Evolutionary conservation across 768 basidiomycete species (phyloP).

Genomic region (Hericium rajendrae): DNA sequence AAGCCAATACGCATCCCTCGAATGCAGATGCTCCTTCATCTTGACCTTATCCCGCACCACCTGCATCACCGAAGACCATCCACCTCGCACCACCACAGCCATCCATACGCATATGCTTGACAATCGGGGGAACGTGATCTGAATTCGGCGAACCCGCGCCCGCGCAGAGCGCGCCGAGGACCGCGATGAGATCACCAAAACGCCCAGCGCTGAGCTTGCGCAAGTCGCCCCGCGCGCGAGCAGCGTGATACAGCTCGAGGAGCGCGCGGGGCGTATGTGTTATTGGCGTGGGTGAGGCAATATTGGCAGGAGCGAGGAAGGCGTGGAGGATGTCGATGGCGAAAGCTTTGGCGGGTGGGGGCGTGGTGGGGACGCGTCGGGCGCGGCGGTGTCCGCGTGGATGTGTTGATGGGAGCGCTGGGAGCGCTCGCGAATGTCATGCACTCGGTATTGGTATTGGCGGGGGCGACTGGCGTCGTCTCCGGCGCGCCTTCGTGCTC

Average conservation of each 20-base stretch:
- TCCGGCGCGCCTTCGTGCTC: too few species aligned
- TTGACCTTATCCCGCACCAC: conserved; percentile 36
- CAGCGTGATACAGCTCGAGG: conserved; percentile 5
- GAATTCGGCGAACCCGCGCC: neutral
- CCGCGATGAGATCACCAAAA: conserved; percentile 9
- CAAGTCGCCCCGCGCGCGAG: conserved; percentile 1
- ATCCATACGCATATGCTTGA: conserved; percentile 21
- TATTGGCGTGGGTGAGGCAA: conserved; percentile 1
- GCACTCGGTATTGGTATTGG: neutral
- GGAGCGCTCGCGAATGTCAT: neutral
- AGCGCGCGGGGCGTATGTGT: conserved; percentile 3
- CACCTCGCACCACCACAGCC: conserved; percentile 18
- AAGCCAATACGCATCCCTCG: conserved; percentile 54
- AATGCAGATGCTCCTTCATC: conserved; percentile 21
- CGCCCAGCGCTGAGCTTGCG: conserved; percentile 6
- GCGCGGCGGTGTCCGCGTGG: neutral
- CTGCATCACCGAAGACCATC: conserved; percentile 42
- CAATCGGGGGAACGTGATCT: conserved; percentile 11
- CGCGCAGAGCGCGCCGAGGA: conserved; percentile 12
- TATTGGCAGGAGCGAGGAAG: conserved; percentile 7
- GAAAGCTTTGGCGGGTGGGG: neutral
- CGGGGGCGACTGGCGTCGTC: too few species aligned
- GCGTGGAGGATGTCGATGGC: conserved; percentile 8
- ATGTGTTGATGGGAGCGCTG: neutral
- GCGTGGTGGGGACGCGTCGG: neutral